Evolutionary conservation across 768 basidiomycete genomes (phyloP).

Genomic region (Cantharellus anzutake): DNA sequence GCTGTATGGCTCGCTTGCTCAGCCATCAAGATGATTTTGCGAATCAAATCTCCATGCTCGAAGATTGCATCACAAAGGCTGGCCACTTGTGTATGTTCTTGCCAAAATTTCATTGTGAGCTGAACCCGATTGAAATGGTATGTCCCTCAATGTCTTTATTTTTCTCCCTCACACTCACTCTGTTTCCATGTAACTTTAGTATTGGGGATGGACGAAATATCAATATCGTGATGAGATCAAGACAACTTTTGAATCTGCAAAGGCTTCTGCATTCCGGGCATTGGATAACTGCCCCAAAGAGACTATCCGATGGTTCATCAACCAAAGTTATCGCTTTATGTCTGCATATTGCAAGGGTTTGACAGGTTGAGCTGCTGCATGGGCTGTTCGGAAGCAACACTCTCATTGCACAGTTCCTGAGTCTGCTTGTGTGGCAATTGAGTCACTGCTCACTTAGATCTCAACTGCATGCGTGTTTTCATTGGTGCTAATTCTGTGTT

Average conservation of each 20-base stretch:
- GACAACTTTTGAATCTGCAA: neutral
- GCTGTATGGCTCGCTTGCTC: conserved; percentile 5
- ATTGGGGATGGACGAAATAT: neutral
- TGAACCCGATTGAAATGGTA: neutral
- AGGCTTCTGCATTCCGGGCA: neutral
- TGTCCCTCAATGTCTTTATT: neutral
- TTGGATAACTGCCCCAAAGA: neutral
- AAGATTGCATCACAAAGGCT: conserved; percentile 5
- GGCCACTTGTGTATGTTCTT: no score
- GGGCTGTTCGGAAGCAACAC: neutral
- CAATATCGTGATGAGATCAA: neutral
- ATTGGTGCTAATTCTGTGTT: no score
- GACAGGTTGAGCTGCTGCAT: neutral
- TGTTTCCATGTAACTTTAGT: neutral
- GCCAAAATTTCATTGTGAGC: no score
- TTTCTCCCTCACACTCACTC: neutral
- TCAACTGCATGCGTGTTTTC: no score
- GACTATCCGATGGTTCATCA: neutral
- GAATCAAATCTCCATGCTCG: conserved; percentile 9
- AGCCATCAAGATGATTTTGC: conserved; percentile 4
- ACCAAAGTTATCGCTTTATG: neutral
- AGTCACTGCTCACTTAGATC: no score
- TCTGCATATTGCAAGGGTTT: neutral
- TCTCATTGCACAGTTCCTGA: no score
- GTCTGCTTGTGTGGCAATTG: no score